Percentiles rank a stretch among this genome's conserved stretches.
These are phyloP conservation scores for Aspergillus indologenus DNA, from an alignment of 495 filamentous ascomycete genomes.

Conservation along the genomic window DNA sequence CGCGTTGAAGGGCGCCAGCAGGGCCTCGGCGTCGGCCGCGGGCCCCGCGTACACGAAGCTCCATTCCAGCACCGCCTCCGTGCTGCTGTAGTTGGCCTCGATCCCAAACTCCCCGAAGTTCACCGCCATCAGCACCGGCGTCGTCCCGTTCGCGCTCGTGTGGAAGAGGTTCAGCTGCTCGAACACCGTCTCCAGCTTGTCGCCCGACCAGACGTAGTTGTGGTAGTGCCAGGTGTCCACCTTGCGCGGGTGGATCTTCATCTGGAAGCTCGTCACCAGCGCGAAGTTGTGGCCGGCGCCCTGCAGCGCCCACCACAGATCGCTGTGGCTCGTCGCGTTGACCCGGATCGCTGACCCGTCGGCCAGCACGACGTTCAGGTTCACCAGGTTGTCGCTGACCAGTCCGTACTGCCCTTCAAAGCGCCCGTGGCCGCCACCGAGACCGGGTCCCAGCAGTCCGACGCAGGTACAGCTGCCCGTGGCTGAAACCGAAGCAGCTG, in stretches of 20 bases:
- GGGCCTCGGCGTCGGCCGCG: not conserved
- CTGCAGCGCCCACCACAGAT: conserved; percentile 16
- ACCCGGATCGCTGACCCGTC: conserved; percentile 9
- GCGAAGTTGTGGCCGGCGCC: conserved; percentile 19
- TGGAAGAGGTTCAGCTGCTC: conserved; percentile 6
- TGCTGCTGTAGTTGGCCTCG: not conserved
- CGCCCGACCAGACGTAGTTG: conserved; percentile 4
- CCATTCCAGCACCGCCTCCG: conserved; percentile 2
- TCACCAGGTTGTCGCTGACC: conserved; percentile 9
- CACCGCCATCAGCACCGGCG: conserved; percentile 2
- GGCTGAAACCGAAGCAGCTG: not conserved
- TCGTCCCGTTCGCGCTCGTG: conserved; percentile 1
- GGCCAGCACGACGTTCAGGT: conserved; percentile 12
- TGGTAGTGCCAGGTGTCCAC: conserved; percentile 8
- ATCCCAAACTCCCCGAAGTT: conserved; percentile 3
- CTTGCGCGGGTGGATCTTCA: conserved; percentile 5
- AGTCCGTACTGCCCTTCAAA: conserved; percentile 10
- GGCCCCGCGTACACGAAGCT: conserved; percentile 5
- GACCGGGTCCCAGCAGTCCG: conserved; percentile 4
- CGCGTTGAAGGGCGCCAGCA: conserved; percentile 7
- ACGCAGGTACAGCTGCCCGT: conserved; percentile 12
- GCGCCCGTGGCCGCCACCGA: conserved; percentile 14
- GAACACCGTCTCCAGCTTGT: conserved; percentile 12
- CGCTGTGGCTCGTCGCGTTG: not conserved
- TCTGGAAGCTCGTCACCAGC: conserved; percentile 17